A percentile compares a stretch with the other conserved stretches of the same genome.
These are phyloP conservation scores for Russula sp. DNA, from an alignment of 768 basidiomycete genomes.

Conservation along the genomic window DNA sequence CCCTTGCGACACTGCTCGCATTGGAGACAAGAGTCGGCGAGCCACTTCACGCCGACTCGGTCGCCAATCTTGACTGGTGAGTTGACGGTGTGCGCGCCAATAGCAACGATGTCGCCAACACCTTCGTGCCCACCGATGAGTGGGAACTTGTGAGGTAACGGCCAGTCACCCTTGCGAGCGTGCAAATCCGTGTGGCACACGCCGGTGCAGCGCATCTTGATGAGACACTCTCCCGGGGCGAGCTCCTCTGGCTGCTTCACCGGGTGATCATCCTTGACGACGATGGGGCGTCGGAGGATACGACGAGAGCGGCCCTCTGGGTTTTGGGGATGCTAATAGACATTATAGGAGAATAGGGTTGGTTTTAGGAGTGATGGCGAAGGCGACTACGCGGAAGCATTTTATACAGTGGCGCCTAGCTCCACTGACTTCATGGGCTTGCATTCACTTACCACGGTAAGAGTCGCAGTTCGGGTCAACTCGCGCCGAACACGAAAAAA, in stretches of 20 bases:
- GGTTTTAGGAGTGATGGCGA: neutral
- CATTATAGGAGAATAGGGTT: constrained; percentile 21
- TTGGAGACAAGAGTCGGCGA: constrained; percentile 67
- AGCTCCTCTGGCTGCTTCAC: constrained; percentile 56
- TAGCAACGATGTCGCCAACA: constrained; percentile 77
- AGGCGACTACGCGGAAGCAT: constrained; percentile 1
- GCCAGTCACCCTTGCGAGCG: constrained; percentile 77
- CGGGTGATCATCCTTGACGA: constrained; percentile 47
- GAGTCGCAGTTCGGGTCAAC: no score
- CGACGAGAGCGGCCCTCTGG: constrained; percentile 44
- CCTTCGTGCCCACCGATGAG: constrained; percentile 80
- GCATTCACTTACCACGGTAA: no score
- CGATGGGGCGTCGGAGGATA: constrained; percentile 35
- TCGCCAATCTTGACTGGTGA: constrained; percentile 72
- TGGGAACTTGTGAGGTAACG: constrained; percentile 57
- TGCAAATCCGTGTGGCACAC: constrained; percentile 90
- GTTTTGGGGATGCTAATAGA: constrained; percentile 41
- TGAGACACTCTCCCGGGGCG: constrained; percentile 66
- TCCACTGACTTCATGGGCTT: no score
- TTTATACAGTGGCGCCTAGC: constrained; percentile 2
- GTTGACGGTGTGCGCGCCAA: constrained; percentile 57
- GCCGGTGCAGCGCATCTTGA: constrained; percentile 73
- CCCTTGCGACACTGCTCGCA: constrained; percentile 78
- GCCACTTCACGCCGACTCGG: constrained; percentile 81
- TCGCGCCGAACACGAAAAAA: neutral